Percentiles rank a stretch among this genome's conserved stretches.
Conservation (phyloP, 345 rosid species). For the Lumnitzera racemosa region DNA sequence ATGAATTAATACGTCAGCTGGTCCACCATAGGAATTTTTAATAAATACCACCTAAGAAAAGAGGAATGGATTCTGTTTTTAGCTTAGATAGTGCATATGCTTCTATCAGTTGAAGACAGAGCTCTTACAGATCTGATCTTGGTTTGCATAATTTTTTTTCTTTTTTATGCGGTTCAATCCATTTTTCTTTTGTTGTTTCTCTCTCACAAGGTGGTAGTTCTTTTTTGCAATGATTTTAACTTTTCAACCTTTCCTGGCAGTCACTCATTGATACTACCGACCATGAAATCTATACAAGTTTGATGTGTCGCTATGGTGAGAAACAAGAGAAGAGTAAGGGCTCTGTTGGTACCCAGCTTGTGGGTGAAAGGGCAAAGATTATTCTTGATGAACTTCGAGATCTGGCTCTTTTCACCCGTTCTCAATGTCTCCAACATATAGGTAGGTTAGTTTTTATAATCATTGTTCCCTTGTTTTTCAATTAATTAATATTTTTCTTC, state of each 20-base stretch:
- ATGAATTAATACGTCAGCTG: no score
- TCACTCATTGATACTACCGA: slow-evolving; percentile 75
- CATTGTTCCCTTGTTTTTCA: slow-evolving; percentile 1
- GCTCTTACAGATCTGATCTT: no score
- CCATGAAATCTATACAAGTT: slow-evolving; percentile 59
- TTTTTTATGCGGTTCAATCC: no score
- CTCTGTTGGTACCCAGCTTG: slow-evolving; percentile 72
- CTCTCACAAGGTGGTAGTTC: slow-evolving; percentile 1
- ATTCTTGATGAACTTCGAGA: slow-evolving; percentile 79
- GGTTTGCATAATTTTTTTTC: no score
- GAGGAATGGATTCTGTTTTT: no score
- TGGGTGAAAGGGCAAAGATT: slow-evolving; percentile 81
- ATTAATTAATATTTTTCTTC: slow-evolving; percentile 13
- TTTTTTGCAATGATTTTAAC: not conserved
- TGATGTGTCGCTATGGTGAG: slow-evolving; percentile 57
- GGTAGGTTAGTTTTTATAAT: slow-evolving; percentile 30
- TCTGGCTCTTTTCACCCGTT: slow-evolving; percentile 58
- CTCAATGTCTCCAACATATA: slow-evolving; percentile 70
- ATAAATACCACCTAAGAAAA: no score
- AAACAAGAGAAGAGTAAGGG: slow-evolving; percentile 53
- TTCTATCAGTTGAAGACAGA: no score
- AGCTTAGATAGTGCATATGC: no score
- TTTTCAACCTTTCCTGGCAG: slow-evolving; percentile 29
- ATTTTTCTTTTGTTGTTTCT: slow-evolving; percentile 4
- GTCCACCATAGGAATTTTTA: no score